Percentiles rank a stretch among this genome's conserved stretches.
Conservation (phyloP, 2,329 filamentous ascomycete species). For the Ophiocordyceps australis region DNA sequence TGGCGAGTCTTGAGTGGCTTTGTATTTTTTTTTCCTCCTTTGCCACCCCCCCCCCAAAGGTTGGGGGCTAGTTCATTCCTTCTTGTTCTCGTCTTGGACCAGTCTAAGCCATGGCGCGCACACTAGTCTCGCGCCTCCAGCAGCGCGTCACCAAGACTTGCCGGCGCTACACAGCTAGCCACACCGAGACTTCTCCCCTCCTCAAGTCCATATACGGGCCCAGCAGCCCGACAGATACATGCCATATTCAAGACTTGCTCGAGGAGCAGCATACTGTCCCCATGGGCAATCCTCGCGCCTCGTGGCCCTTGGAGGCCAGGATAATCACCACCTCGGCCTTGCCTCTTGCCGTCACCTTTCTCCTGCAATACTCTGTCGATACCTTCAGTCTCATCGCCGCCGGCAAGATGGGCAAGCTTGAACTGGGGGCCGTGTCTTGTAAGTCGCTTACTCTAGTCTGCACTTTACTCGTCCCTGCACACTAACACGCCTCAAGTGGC, state of each 20-base stretch:
- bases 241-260: too few species aligned
- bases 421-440: slow-evolving; percentile 19
- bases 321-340: slow-evolving; percentile 52
- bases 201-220: neutral
- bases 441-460: slow-evolving; percentile 1
- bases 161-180: too few species aligned
- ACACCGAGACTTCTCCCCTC: neutral
- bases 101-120: too few species aligned
- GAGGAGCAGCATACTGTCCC: neutral
- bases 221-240: too few species aligned
- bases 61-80: too few species aligned
- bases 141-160: too few species aligned
- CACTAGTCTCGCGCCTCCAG: too few species aligned
- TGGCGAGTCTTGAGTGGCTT: too few species aligned
- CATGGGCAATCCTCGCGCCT: slow-evolving; percentile 13
- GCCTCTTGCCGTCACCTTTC: slow-evolving; percentile 48
- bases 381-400: slow-evolving; percentile 59
- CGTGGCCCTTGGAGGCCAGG: slow-evolving; percentile 73
- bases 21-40: too few species aligned
- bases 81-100: too few species aligned
- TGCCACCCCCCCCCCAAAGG: too few species aligned
- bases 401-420: slow-evolving; percentile 49
- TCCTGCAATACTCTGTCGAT: slow-evolving; percentile 63
- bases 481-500: slow-evolving; percentile 8
- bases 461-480: accelerated